Conservation (phyloP, 805 yeast species). For the Lachancea mirantina region DNA sequence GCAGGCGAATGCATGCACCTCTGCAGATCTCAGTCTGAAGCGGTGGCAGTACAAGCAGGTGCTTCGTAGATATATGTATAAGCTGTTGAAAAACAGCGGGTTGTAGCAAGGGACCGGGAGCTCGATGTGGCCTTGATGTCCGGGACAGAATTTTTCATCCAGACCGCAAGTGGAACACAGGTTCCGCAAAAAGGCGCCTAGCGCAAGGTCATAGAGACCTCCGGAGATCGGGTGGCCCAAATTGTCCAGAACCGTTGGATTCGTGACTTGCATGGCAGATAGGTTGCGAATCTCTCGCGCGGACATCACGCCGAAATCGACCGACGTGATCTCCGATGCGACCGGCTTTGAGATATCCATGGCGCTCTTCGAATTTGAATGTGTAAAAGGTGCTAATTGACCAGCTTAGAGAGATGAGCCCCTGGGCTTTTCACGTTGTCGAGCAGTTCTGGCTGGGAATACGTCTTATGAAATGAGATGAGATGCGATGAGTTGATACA, state of each 20-base stretch:
- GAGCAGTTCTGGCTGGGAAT: too few species aligned
- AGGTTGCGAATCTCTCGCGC: conserved; percentile 76
- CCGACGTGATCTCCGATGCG: conserved; percentile 87
- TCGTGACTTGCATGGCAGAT: conserved; percentile 92
- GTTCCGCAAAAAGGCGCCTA: conserved; percentile 88
- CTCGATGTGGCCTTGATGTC: conserved; percentile 97
- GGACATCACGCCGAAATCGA: conserved; percentile 82
- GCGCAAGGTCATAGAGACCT: conserved; percentile 89
- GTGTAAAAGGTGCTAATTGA: too few species aligned
- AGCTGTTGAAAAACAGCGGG: conserved; percentile 88
- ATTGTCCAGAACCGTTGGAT: conserved; percentile 92
- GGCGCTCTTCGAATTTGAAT: too few species aligned
- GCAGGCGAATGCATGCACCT: conserved; percentile 70
- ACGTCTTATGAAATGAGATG: too few species aligned
- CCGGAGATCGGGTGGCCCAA: conserved; percentile 92
- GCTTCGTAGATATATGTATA: conserved; percentile 76
- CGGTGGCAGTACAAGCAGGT: conserved; percentile 87
- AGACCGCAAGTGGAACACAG: conserved; percentile 93
- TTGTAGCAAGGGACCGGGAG: conserved; percentile 93
- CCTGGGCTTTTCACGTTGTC: too few species aligned
- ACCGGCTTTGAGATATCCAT: conserved; percentile 98
- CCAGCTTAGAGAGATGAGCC: too few species aligned
- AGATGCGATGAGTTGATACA: too few species aligned
- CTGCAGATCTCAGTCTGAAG: conserved; percentile 62
- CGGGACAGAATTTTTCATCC: conserved; percentile 92